These are phyloP conservation scores for Fusarium sublunatum DNA, from an alignment of 2,329 filamentous ascomycete genomes.

Conservation along the genomic window DNA sequence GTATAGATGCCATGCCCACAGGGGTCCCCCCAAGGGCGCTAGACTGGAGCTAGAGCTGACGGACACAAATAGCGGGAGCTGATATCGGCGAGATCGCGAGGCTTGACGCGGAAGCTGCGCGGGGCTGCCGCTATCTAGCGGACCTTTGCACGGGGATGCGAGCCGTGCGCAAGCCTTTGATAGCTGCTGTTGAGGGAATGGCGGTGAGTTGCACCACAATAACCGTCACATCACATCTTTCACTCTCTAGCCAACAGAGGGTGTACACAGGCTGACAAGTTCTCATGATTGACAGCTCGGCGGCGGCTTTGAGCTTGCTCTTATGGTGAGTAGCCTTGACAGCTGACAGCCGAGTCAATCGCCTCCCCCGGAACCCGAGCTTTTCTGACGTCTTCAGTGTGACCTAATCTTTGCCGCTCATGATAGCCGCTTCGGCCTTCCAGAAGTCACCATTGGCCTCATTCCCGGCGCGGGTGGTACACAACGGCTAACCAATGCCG, in stretches of 20 bases:
- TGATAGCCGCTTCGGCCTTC: constrained; percentile 53
- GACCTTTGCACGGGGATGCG: constrained; percentile 54
- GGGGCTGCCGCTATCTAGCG: constrained; percentile 52
- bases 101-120: constrained; percentile 49
- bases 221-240: constrained; percentile 3
- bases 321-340: constrained; percentile 52
- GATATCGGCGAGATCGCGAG: constrained; percentile 52
- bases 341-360: background rate
- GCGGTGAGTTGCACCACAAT: constrained; percentile 54
- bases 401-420: constrained; percentile 54
- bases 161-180: constrained; percentile 57
- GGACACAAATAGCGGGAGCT: constrained; percentile 47
- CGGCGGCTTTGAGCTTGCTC: constrained; percentile 62
- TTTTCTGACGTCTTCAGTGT: constrained; percentile 45
- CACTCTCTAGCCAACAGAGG: background rate
- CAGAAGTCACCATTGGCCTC: constrained; percentile 55
- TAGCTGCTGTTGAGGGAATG: constrained; percentile 62
- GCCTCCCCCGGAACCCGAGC: constrained; percentile 5
- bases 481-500: constrained; percentile 54
- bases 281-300: constrained; percentile 54
- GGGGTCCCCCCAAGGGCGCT: constrained; percentile 12
- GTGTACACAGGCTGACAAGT: constrained; percentile 12
- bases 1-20: constrained; percentile 35
- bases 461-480: constrained; percentile 57
- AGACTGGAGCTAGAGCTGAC: constrained; percentile 26